Evolutionary conservation across 2,329 filamentous ascomycete species (phyloP).

Genomic region (Hyphodiscus sp.): DNA sequence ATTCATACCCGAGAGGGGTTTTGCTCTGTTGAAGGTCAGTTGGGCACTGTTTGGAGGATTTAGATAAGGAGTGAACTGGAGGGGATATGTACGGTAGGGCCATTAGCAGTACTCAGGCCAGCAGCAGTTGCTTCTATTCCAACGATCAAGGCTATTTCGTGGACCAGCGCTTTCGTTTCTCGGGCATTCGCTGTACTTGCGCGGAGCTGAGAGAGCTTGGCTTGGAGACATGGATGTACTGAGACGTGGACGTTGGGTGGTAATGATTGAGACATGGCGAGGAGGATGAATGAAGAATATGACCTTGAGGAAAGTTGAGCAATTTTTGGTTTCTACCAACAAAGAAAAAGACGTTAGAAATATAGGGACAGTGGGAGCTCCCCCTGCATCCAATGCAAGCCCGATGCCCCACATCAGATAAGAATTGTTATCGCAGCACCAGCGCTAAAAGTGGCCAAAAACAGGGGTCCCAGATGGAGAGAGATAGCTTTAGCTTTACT

Average conservation of each 20-base stretch:
- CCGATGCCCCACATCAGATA: neutral
- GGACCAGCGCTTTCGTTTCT: constrained; percentile 74
- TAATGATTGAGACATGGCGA: constrained; percentile 33
- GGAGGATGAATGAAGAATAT: neutral
- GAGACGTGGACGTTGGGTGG: constrained; percentile 70
- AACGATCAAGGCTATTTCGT: constrained; percentile 80
- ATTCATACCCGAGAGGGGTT: constrained; percentile 73
- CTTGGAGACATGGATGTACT: constrained; percentile 74
- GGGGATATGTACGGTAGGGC: constrained; percentile 51
- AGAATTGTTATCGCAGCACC: neutral
- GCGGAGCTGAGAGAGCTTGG: constrained; percentile 85
- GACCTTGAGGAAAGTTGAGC: neutral
- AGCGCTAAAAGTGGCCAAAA: neutral
- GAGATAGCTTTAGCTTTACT: too few species aligned
- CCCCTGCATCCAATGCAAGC: neutral
- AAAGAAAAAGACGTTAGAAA: neutral
- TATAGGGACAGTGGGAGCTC: constrained; percentile 3
- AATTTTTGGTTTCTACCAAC: too few species aligned
- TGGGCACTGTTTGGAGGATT: neutral
- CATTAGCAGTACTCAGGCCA: constrained; percentile 49
- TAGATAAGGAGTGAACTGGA: neutral
- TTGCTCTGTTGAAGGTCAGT: constrained; percentile 48
- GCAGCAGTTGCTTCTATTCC: constrained; percentile 72
- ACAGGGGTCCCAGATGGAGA: neutral
- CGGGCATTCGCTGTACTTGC: constrained; percentile 62